Evolutionary conservation across 2,329 filamentous ascomycete species (phyloP).

Genomic region (Ascochyta lentis): DNA sequence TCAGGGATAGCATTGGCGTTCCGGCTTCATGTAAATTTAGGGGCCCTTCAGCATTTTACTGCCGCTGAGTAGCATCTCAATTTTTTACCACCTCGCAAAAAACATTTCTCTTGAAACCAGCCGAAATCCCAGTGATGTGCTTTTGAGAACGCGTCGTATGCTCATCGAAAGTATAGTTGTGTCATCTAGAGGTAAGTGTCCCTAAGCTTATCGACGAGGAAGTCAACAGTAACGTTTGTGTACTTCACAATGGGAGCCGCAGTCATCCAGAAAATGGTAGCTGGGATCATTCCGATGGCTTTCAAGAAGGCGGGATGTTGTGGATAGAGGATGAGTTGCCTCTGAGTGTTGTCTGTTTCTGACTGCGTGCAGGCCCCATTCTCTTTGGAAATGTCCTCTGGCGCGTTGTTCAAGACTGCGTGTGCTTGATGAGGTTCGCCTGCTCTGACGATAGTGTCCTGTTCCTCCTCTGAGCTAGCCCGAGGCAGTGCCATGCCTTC

Average conservation of each 20-base stretch:
- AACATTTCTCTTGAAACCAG: not conserved
- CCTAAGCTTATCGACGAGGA: slow-evolving; percentile 9
- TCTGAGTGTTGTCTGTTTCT: not conserved
- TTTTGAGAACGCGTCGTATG: not conserved
- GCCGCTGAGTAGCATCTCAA: not conserved
- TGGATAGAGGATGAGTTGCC: slow-evolving; percentile 12
- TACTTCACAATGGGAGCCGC: slow-evolving; percentile 16
- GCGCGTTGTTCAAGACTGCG: not conserved
- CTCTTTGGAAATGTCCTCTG: not conserved
- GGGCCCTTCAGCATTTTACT: not conserved
- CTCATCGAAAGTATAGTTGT: too few species aligned
- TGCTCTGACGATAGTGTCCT: not conserved
- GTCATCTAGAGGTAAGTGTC: slow-evolving; percentile 1
- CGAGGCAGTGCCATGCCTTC: slow-evolving; percentile 20
- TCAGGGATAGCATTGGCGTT: slow-evolving; percentile 19
- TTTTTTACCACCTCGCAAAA: not conserved
- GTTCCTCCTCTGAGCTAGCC: slow-evolving; percentile 8
- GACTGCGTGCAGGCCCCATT: not conserved
- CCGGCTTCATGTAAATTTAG: slow-evolving; percentile 9
- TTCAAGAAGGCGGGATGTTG: slow-evolving; percentile 34
- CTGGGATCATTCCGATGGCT: slow-evolving; percentile 34
- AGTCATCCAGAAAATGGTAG: slow-evolving; percentile 33
- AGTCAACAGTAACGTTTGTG: not conserved
- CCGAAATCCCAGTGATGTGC: not conserved
- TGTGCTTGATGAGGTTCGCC: not conserved